A percentile compares a stretch with the other conserved stretches of the same genome.
Evolutionary conservation across 352 stramenopile genomes (phyloP).

Genomic region (Elongisporangium anandrum): DNA sequence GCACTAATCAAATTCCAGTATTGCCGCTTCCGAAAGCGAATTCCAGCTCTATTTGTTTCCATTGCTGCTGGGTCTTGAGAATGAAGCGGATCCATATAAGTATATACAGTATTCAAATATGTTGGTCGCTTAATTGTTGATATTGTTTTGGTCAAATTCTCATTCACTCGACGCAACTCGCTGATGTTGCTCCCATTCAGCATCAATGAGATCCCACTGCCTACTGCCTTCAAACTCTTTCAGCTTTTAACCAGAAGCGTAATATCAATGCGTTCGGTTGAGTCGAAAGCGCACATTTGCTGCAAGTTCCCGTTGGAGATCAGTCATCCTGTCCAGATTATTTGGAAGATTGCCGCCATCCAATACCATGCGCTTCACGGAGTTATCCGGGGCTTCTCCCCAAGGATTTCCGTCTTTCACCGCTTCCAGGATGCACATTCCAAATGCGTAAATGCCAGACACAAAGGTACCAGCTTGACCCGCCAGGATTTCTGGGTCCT

Average conservation of each 20-base stretch:
- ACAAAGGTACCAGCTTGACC: constrained; percentile 6
- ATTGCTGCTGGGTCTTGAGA: too few relatives aligned
- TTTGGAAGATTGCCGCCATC: constrained; percentile 11
- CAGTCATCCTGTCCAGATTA: constrained; percentile 7
- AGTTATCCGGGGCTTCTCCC: constrained; percentile 13
- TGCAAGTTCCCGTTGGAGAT: constrained; percentile 23
- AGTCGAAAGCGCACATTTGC: constrained; percentile 20
- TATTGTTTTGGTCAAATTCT: too few relatives aligned
- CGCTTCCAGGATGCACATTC: constrained; percentile 30
- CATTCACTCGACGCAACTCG: too few relatives aligned
- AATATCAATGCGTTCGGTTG: constrained; percentile 17
- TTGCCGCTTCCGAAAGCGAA: too few relatives aligned
- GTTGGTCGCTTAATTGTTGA: too few relatives aligned
- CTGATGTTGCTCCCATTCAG: too few relatives aligned
- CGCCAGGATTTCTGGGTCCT: constrained; percentile 20
- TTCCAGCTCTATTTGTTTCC: too few relatives aligned
- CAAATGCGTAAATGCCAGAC: constrained; percentile 26
- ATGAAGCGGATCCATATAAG: too few relatives aligned
- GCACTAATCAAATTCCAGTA: too few relatives aligned
- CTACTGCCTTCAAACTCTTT: constrained; percentile 12
- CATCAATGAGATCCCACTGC: too few relatives aligned
- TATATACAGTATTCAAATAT: too few relatives aligned
- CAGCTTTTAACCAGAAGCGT: constrained; percentile 19
- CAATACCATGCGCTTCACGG: constrained; percentile 22
- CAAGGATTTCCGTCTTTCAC: constrained; percentile 21